Evolutionary conservation across 805 yeast genomes (phyloP).

Genomic region (Starmera pachycereana): DNA sequence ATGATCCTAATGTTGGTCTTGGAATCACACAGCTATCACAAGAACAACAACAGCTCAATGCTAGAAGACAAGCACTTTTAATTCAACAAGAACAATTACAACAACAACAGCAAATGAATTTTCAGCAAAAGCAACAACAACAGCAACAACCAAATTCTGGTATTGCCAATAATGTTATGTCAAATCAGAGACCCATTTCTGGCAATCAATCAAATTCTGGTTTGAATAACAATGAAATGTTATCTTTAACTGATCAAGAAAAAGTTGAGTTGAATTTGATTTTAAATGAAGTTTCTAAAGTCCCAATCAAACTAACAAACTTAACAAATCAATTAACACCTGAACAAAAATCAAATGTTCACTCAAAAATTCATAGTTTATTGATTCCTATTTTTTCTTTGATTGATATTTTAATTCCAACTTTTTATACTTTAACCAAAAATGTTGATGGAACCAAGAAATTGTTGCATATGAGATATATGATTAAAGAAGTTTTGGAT

Average conservation of each 20-base stretch:
- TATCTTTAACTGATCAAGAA: constrained; percentile 46
- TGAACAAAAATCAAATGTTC: constrained; percentile 53
- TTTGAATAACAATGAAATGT: constrained; percentile 9
- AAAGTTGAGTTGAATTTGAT: constrained; percentile 51
- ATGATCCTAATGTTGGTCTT: not conserved
- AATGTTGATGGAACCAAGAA: constrained; percentile 68
- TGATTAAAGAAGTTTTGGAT: constrained; percentile 70
- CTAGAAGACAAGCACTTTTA: constrained; percentile 2
- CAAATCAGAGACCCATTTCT: too few relatives aligned
- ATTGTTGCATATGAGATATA: constrained; percentile 66
- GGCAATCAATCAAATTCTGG: not conserved
- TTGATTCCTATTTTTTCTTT: constrained; percentile 45
- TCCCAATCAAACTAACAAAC: constrained; percentile 57
- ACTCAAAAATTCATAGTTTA: constrained; percentile 40
- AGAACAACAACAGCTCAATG: constrained; percentile 11
- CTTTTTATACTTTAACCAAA: constrained; percentile 66
- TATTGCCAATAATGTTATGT: not conserved
- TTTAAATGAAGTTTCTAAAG: constrained; percentile 57
- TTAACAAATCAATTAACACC: constrained; percentile 49
- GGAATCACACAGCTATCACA: constrained; percentile 1
- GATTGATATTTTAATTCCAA: constrained; percentile 69
- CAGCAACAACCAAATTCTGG: constrained; percentile 5
- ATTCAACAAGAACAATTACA: constrained; percentile 1
- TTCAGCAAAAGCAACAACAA: constrained; percentile 3
- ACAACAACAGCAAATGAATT: constrained; percentile 5